phyloP scores from a whole-genome alignment of 2,329 filamentous ascomycete genomes.

The Fusarium goolgardi region DNA sequence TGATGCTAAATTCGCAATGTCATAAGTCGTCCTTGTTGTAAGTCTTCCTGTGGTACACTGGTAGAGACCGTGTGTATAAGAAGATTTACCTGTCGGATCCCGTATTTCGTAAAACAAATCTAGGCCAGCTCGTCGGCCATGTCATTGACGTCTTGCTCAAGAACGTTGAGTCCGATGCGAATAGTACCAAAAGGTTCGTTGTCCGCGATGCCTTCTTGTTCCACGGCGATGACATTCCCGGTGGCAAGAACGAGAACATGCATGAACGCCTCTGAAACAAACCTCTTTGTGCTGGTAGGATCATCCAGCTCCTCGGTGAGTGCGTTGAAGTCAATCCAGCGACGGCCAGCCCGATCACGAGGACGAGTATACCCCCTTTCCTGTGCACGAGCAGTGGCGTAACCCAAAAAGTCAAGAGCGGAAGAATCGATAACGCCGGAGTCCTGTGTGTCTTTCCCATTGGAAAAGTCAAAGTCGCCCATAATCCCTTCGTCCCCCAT shows the following conservation, averaged over 20 bases:
- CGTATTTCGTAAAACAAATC: conserved; percentile 1
- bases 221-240: conserved; percentile 70
- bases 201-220: conserved; percentile 63
- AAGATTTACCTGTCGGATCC: conserved; percentile 1
- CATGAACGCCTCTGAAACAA: conserved; percentile 80
- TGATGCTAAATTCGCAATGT: conserved; percentile 1
- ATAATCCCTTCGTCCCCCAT: conserved; percentile 44
- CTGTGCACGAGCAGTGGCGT: conserved; percentile 53
- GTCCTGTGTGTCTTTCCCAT: conserved; percentile 48
- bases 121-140: conserved; percentile 41
- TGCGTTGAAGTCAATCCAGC: conserved; percentile 73
- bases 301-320: conserved; percentile 76
- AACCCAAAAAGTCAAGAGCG: conserved; percentile 60
- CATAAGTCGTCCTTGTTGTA: conserved; percentile 3
- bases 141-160: conserved; percentile 20
- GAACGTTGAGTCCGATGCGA: conserved; percentile 55
- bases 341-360: conserved; percentile 50
- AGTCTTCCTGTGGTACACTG: conserved; percentile 1
- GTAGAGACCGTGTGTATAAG: conserved; percentile 13
- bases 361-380: conserved; percentile 50
- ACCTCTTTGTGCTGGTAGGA: conserved; percentile 64
- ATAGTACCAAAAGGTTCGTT: conserved; percentile 60
- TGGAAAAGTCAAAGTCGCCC: conserved; percentile 33
- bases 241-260: conserved; percentile 78
- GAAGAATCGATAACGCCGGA: conserved; percentile 58